Evolutionary conservation across 345 rosid species (phyloP).

Genomic region (Mercurialis annua): DNA sequence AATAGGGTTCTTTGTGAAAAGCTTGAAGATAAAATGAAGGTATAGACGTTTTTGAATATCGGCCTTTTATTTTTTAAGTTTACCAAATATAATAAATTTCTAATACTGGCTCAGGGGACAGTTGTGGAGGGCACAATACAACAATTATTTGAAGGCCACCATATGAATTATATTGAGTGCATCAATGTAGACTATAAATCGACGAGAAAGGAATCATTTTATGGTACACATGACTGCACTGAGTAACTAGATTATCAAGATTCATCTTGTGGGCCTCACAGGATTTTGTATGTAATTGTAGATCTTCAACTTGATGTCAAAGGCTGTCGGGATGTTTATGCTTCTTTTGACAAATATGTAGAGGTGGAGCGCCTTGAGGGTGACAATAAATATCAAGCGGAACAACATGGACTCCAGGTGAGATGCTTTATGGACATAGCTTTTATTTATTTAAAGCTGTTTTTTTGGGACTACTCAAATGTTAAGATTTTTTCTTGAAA

Average conservation of each 20-base stretch:
- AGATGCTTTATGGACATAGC: conserved; percentile 15
- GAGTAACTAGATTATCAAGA: conserved; percentile 18
- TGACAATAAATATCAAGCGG: conserved; percentile 92
- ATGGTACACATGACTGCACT: conserved; percentile 47
- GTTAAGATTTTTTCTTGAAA: not conserved
- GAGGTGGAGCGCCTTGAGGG: conserved; percentile 98
- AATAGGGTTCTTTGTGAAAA: conserved; percentile 93
- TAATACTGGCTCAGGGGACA: conserved; percentile 39
- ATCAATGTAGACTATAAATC: conserved; percentile 95
- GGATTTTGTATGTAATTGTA: conserved; percentile 33
- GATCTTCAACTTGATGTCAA: conserved; percentile 99
- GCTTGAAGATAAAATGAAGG: conserved; percentile 99
- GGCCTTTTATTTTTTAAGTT: conserved; percentile 2
- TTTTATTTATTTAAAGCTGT: not conserved
- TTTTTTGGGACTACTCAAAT: not conserved
- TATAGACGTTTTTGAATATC: conserved; percentile 8
- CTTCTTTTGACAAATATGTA: conserved; percentile 97
- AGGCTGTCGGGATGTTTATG: conserved; percentile 96
- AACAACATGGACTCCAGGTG: conserved; percentile 89
- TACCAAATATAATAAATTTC: not conserved
- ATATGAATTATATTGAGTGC: conserved; percentile 95
- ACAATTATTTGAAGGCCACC: conserved; percentile 56
- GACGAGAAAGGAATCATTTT: conserved; percentile 94
- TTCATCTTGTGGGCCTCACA: conserved; percentile 17
- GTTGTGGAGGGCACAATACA: conserved; percentile 60